Percentiles rank a stretch among this genome's conserved stretches.
These are phyloP conservation scores for Papiliotrema fonsecae DNA, from an alignment of 1,284 basidiomycete species.

Conservation along the genomic window DNA sequence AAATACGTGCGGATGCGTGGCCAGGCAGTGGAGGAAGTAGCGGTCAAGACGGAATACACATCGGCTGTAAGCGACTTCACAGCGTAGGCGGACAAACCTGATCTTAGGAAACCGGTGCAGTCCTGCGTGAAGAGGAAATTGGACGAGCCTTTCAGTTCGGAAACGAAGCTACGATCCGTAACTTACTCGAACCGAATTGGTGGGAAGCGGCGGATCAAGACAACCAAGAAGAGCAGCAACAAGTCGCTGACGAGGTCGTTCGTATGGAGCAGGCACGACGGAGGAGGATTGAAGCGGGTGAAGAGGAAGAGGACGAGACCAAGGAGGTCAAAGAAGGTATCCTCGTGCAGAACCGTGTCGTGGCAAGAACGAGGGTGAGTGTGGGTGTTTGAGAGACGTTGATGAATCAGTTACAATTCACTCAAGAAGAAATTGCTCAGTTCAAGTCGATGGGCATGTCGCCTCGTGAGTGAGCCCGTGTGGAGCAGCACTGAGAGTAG, in stretches of 20 bases:
- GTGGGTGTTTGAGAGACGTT: background rate
- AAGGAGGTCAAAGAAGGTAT: constrained; percentile 8
- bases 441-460: constrained; percentile 73
- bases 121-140: constrained; percentile 36
- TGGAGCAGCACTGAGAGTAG: constrained; percentile 10
- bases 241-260: constrained; percentile 26
- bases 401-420: constrained; percentile 66
- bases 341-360: constrained; percentile 14
- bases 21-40: constrained; percentile 67
- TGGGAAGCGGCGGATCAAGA: constrained; percentile 33
- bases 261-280: constrained; percentile 21
- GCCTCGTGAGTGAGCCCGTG: constrained; percentile 55
- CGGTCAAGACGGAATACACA: constrained; percentile 64
- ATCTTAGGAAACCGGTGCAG: constrained; percentile 41
- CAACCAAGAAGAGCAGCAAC: constrained; percentile 16
- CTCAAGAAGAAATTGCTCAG: constrained; percentile 71
- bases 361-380: constrained; percentile 47
- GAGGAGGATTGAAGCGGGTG: constrained; percentile 51
- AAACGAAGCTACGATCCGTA: constrained; percentile 34
- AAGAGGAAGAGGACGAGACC: constrained; percentile 14
- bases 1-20: constrained; percentile 76
- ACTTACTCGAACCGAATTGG: constrained; percentile 41
- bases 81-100: background rate
- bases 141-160: constrained; percentile 45
- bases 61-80: constrained; percentile 59